phyloP scores from a whole-genome alignment of 2,329 filamentous ascomycete species.

The Paradendryphiella salina region DNA sequence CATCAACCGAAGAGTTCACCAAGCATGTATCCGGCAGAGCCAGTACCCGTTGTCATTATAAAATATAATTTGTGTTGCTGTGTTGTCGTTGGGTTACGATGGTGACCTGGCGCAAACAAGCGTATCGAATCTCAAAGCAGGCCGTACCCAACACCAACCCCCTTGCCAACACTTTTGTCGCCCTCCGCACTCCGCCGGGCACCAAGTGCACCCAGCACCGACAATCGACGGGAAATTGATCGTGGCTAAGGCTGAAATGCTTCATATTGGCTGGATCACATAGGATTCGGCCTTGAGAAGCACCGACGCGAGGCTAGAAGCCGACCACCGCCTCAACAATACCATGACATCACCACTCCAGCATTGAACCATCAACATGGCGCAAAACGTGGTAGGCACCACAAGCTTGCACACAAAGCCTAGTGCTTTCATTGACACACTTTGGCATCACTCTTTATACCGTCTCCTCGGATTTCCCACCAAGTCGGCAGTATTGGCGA shows the following conservation, averaged over 20 bases:
- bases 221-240: conserved; percentile 6
- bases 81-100: background rate
- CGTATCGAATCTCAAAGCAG: background rate
- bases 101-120: background rate
- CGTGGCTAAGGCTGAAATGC: conserved; percentile 15
- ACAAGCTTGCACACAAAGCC: conserved; percentile 8
- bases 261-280: conserved; percentile 17
- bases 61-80: background rate
- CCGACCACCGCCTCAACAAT: conserved; percentile 6
- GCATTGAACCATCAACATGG: conserved; percentile 9
- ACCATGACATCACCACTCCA: conserved; percentile 30
- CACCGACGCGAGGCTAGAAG: conserved; percentile 21
- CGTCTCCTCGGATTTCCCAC: background rate
- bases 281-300: conserved; percentile 14
- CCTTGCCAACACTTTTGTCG: background rate
- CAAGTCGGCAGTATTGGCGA: conserved; percentile 2
- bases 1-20: background rate
- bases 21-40: background rate
- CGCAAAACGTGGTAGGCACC: conserved; percentile 14
- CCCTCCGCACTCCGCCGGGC: conserved; percentile 16
- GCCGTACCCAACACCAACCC: background rate
- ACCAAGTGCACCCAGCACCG: conserved; percentile 11
- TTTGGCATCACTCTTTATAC: conserved; percentile 3
- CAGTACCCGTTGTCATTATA: background rate
- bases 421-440: background rate